Base-by-base conservation (phyloP, 2,329 filamentous ascomycete species). In the Neofusicoccum laricinum region DNA sequence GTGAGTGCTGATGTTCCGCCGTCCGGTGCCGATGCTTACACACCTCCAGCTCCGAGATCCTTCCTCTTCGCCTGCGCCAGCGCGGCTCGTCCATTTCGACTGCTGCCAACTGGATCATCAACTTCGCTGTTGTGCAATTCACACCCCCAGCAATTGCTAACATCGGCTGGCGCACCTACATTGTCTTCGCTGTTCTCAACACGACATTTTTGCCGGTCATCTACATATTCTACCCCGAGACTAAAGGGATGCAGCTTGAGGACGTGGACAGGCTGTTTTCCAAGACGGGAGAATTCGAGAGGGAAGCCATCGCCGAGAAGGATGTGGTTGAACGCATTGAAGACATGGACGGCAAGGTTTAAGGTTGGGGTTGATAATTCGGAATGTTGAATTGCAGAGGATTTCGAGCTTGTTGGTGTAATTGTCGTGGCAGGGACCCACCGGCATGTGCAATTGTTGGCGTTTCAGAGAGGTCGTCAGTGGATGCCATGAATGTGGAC, bases 161-260 rank as follows among this genome's bases (percentile, higher is more conserved):
- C 58, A 76, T 79, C 41, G 76, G 77, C 12, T 78, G 74, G 72
- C 70, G 70, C 63, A 78, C 76, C 12, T 80, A 78, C 65, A 66
- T 78, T 55, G 75, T 78, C 57, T 79, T 78, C 64, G 70, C 72
- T 46, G 69, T 76, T 65, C 76, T 78, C 68, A 78, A 80, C 67
- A 70, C 74, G 40, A 63, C 66, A 45, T 77, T 77, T 64, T 75
- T 82, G 15, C 79, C 79, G 0, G 86, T 87, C 50, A 83, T 89
- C 48, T 89, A 83, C 78, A 86, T 87, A 71, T 82, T 86, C 69
- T 87, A 88, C 2, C 87, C 86, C 0, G 87, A 90, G 73, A 89
- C 87, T 0, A 89, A 88, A 71, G 80, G 86, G 0, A 73, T 88
- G 1, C 85, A 85, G 0, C 79, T 90, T 0, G 88, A 90, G 69